Conservation (phyloP, 2,329 filamentous ascomycete genomes). For the Botryotinia convoluta region DNA sequence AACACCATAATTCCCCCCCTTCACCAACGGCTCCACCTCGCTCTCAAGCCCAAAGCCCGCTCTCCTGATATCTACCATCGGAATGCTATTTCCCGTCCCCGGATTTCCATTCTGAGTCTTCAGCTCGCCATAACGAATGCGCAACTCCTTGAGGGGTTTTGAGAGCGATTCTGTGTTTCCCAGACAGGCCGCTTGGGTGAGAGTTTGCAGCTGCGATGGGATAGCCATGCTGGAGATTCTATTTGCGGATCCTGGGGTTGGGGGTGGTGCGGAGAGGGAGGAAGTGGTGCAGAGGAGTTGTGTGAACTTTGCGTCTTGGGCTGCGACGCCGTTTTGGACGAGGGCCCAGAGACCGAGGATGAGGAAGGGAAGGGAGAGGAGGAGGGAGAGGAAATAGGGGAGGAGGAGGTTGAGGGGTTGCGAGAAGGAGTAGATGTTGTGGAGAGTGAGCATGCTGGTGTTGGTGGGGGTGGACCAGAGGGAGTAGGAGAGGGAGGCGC, state of each 20-base stretch:
- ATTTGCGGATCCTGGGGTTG: background rate
- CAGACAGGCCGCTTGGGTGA: background rate
- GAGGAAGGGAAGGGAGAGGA: slow-evolving; percentile 26
- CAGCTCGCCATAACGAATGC: background rate
- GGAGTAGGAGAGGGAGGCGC: slow-evolving; percentile 22
- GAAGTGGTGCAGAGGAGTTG: background rate
- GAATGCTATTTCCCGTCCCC: background rate
- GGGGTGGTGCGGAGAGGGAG: background rate
- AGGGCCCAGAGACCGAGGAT: background rate
- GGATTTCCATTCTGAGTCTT: background rate
- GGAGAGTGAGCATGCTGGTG: slow-evolving; percentile 17
- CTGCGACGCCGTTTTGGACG: background rate
- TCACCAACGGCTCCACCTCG: background rate
- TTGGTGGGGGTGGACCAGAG: slow-evolving; percentile 25
- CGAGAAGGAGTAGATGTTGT: slow-evolving; percentile 30
- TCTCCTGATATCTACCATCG: background rate
- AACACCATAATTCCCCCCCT: slow-evolving; percentile 1
- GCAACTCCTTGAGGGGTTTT: background rate
- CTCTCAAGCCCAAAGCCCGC: background rate
- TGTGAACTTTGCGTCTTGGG: background rate
- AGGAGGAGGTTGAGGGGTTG: slow-evolving; percentile 28
- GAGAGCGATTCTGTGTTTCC: background rate
- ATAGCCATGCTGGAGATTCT: background rate
- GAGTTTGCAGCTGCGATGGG: background rate
- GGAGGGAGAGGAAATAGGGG: slow-evolving; percentile 28